Evolutionary conservation across 73 alveolate species (phyloP), one percentile per base, ranked within the genome.

Genomic region (Paramecium caudatum): DNA sequence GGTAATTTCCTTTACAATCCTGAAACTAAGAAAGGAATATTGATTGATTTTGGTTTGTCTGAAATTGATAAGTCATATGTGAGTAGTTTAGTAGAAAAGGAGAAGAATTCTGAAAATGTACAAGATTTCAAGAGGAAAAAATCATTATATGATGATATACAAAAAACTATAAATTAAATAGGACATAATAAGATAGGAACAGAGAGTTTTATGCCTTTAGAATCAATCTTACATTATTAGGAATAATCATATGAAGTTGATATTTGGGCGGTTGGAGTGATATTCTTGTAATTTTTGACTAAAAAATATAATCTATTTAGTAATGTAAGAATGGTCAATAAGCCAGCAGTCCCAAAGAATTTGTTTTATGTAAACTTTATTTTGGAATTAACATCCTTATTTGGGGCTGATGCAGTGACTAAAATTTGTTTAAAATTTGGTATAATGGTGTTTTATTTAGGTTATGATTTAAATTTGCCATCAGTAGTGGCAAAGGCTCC

Each of bases 191-290:
- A 55, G 30, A 55, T 55, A 5, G 80, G 99, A 32, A 97, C 99
- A 3, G 94, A 95, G 17, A 98, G 99, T 12, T 97, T 95, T 82
- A 95, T 96, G 96, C 98, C 99, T 5, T 97, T 96, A 10, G 99
- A 97, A 91, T 93, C 98, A 0, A 92, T 97, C 43, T 91, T 97
- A 30, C 95, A 95, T 55, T 92, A 93, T 17, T 92, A 91, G 3
- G 92, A 61, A 46, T 96, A 97, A 91, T 91, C 95, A 17, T 87
- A 95, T 19, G 92, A 97, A 13, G 98, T 97, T 5, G 99, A 97
- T 81, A 92, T 97, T 10, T 97, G 99, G 99, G 98, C 99, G 0
- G 93, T 96, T n/a, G 99, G 99, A 13, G 99, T 97, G 2, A 96
- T 97, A 36, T 82, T 97, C 87, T 90, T 97, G 25, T 91, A 95